Base-by-base conservation (phyloP, 1,284 basidiomycete genomes). In the Thecaphora frezii region DNA sequence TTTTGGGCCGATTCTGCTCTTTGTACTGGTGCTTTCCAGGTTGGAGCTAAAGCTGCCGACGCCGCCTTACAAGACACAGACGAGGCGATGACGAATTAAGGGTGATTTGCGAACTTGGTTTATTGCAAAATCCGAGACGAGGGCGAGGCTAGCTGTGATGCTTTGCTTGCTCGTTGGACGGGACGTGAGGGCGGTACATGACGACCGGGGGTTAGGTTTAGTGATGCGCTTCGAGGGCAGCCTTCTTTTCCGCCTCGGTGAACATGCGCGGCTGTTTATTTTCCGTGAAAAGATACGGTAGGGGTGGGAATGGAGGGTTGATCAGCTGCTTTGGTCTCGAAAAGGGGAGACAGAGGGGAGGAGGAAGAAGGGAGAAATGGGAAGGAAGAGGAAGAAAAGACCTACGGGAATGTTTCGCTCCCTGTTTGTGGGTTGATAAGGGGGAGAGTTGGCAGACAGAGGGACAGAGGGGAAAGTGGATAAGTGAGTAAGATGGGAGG, bases 181-280 rank as follows among this genome's bases (percentile, higher is more conserved):
- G n/a, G n/a, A n/a, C n/a, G n/a, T n/a, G n/a, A n/a, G n/a, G n/a
- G n/a, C n/a, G n/a, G n/a, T n/a, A n/a, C n/a, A n/a, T n/a, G n/a
- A n/a, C n/a, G n/a, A n/a, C n/a, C n/a, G n/a, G n/a, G n/a, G n/a
- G n/a, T n/a, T 5, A 8, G 24, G 14, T 44, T 47, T 44, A 58
- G 53, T 64, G 51, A 51, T 66, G 63, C 25, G 66, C 67, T 13
- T 76, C 66, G 47, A 76, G 67, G 19, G 75, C 74, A 26, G 74
- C 75, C 42, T 70, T 60, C 67, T 77, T 77, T 55, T 77, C 73
- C 46, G 71, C 74, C 37, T 73, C 69, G 52, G 65, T 59, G 46
- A 77, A 77, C 58, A 77, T 71, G 46, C 72, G 74, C 28, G 75
- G 75, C 48, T 71, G 51, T 19, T 13, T 3, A 26, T 42, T 53